These are phyloP conservation scores for Mesotaenium endlicherianum DNA, from an alignment of 139 green algal genomes.

Conservation along the genomic window DNA sequence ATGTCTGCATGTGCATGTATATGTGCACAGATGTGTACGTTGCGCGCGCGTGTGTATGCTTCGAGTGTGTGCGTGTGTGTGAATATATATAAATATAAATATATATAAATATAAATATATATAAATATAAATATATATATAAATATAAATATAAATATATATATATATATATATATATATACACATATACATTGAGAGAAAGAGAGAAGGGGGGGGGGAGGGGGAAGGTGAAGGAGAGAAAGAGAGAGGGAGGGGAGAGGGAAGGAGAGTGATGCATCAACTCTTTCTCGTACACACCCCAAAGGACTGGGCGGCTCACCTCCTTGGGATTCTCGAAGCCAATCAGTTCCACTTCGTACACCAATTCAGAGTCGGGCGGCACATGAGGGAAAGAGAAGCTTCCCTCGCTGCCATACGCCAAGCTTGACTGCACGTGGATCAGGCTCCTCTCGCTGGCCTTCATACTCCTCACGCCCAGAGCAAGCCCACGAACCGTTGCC, in stretches of 20 bases:
- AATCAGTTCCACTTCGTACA: conserved; percentile 45
- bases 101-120: too few relatives aligned
- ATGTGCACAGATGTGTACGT: too few relatives aligned
- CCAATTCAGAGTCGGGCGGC: conserved; percentile 37
- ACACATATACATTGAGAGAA: background rate
- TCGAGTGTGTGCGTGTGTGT: too few relatives aligned
- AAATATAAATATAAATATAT: background rate
- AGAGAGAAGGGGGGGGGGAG: background rate
- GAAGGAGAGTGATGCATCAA: background rate
- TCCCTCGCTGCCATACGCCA: conserved; percentile 48
- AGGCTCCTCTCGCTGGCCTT: conserved; percentile 20
- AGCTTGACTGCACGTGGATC: background rate
- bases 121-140: too few relatives aligned
- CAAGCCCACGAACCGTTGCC: conserved; percentile 8
- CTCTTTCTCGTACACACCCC: background rate
- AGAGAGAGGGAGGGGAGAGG: background rate
- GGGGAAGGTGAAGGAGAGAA: background rate
- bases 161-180: background rate
- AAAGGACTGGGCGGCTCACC: background rate
- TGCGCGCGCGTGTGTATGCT: too few relatives aligned
- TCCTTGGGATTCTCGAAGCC: conserved; percentile 36
- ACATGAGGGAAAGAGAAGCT: conserved; percentile 58
- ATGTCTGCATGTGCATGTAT: too few relatives aligned
- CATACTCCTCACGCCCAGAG: conserved; percentile 36
- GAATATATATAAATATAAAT: too few relatives aligned